Evolutionary conservation across 768 basidiomycete genomes (phyloP).

Genomic region (Hemileccinum rubropunctum): DNA sequence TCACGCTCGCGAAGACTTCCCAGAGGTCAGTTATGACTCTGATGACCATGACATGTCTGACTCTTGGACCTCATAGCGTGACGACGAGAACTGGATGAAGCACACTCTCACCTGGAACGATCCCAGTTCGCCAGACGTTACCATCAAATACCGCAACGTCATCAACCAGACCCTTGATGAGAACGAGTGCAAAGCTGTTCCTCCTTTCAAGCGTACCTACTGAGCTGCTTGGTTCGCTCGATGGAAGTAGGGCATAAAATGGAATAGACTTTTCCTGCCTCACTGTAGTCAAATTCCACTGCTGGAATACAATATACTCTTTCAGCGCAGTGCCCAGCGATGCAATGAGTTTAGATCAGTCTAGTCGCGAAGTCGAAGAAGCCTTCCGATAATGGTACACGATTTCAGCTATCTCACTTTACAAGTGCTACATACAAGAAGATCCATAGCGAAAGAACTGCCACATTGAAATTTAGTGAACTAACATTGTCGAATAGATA

Average conservation of each 20-base stretch:
- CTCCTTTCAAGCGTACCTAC: constrained; percentile 97
- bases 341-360: too few relatives aligned
- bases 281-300: constrained; percentile 6
- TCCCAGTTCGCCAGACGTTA: constrained; percentile 72
- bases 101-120: constrained; percentile 94
- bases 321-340: background rate
- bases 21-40: constrained; percentile 59
- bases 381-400: too few relatives aligned
- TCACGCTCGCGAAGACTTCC: constrained; percentile 96
- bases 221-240: constrained; percentile 30
- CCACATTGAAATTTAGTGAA: too few relatives aligned
- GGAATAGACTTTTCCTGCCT: constrained; percentile 3
- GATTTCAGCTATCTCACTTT: too few relatives aligned
- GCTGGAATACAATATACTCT: constrained; percentile 12
- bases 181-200: constrained; percentile 94
- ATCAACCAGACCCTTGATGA: constrained; percentile 88
- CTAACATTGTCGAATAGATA: too few relatives aligned
- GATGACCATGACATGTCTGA: background rate
- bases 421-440: too few relatives aligned
- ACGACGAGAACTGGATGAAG: constrained; percentile 94
- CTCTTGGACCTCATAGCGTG: constrained; percentile 54
- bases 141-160: constrained; percentile 85
- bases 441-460: too few relatives aligned
- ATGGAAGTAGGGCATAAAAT: constrained; percentile 4
- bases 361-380: too few relatives aligned